Percentiles rank a stretch among this genome's conserved stretches.
phyloP scores from a whole-genome alignment of 202 grass and related monocot genomes.

The Brachypodium distachyon region DNA sequence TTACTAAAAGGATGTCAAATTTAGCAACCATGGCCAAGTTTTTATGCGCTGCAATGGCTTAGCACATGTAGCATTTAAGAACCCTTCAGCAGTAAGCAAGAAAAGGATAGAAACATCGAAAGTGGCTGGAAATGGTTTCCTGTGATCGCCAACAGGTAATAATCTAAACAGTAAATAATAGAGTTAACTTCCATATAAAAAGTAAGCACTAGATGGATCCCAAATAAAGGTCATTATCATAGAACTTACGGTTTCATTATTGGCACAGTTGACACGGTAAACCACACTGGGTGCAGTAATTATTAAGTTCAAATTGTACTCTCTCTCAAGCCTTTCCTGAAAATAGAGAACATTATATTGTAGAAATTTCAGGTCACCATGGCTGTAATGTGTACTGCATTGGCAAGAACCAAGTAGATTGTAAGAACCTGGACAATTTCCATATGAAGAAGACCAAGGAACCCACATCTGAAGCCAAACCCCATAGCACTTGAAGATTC shows the following conservation, averaged over 20 bases:
- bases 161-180: neutral
- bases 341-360: conserved; percentile 25
- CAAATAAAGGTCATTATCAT: neutral
- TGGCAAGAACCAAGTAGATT: conserved; percentile 17
- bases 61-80: neutral
- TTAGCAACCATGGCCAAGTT: neutral
- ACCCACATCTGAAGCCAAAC: conserved; percentile 95
- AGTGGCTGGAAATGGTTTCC: neutral
- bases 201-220: neutral
- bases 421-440: conserved; percentile 94
- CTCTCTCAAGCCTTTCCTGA: conserved; percentile 99
- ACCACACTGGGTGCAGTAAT: conserved; percentile 98
- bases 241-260: conserved; percentile 70
- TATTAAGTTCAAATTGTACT: conserved; percentile 96
- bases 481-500: conserved; percentile 97
- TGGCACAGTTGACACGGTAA: conserved; percentile 69
- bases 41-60: neutral
- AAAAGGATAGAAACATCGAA: conserved; percentile 2
- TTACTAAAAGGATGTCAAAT: neutral
- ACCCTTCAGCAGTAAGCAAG: conserved; percentile 3
- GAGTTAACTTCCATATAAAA: conserved; percentile 12
- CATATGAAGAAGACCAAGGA: conserved; percentile 97
- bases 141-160: neutral
- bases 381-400: conserved; percentile 17
- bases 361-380: neutral